Conservation (phyloP, 805 yeast genomes). For the Saccharomyces mikatae region DNA sequence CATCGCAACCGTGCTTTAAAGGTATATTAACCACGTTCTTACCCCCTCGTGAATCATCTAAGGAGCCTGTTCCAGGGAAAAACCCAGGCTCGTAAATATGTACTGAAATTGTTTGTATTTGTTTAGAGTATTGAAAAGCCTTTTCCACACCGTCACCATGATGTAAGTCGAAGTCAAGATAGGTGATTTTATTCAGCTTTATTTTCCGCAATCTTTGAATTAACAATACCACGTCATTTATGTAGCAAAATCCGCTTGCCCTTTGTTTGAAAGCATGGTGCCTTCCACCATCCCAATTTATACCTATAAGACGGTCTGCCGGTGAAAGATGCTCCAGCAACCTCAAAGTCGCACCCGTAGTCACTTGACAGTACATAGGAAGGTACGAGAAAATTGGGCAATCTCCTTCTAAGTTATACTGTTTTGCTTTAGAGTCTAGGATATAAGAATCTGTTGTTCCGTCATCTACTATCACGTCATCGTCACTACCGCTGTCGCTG, state of each 20-base stretch:
- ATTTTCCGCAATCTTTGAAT: slow-evolving; percentile 43
- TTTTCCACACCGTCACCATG: slow-evolving; percentile 76
- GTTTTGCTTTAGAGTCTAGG: slow-evolving; percentile 14
- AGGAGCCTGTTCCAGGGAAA: slow-evolving; percentile 62
- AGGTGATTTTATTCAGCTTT: slow-evolving; percentile 41
- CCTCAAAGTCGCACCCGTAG: slow-evolving; percentile 52
- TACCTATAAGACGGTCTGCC: slow-evolving; percentile 33
- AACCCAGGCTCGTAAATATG: slow-evolving; percentile 62
- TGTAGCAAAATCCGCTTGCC: slow-evolving; percentile 67
- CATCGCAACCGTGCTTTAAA: slow-evolving; percentile 47
- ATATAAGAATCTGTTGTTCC: slow-evolving; percentile 1
- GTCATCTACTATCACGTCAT: neutral
- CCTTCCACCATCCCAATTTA: slow-evolving; percentile 77
- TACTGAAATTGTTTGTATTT: slow-evolving; percentile 53
- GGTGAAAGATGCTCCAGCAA: slow-evolving; percentile 35
- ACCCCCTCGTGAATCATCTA: slow-evolving; percentile 33
- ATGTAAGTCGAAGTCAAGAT: slow-evolving; percentile 67
- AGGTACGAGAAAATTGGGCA: slow-evolving; percentile 55
- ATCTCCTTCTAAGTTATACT: slow-evolving; percentile 49
- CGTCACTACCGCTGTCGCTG: neutral
- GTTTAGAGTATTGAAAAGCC: slow-evolving; percentile 49
- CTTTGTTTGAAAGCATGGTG: slow-evolving; percentile 52
- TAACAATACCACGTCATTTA: slow-evolving; percentile 58
- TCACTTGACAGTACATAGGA: slow-evolving; percentile 39
- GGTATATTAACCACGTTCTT: slow-evolving; percentile 48